A percentile compares a stretch with the other conserved stretches of the same genome.
Conservation (phyloP, 2,329 filamentous ascomycete genomes). For the Ascochyta clinopodiicola region DNA sequence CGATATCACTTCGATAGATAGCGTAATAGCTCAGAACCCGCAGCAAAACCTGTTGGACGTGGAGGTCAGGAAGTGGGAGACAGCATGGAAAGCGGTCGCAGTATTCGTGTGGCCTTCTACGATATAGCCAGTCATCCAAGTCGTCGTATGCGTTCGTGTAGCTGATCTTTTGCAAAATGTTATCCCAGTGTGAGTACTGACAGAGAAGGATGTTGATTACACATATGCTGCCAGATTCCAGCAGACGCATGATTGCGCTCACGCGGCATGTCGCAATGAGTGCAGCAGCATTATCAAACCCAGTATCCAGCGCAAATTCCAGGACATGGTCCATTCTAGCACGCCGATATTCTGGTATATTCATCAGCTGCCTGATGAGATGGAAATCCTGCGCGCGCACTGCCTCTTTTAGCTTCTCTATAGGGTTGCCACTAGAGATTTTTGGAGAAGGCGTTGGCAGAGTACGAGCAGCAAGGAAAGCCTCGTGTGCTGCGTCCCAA, state of each 20-base stretch:
- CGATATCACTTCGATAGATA: not conserved
- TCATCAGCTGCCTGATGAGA: too few relatives aligned
- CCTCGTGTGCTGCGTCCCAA: not conserved
- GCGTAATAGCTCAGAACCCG: conserved; percentile 3
- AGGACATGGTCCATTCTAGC: too few relatives aligned
- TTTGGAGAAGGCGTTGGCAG: too few relatives aligned
- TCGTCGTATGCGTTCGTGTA: not conserved
- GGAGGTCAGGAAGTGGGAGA: not conserved
- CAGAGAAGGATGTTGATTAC: not conserved
- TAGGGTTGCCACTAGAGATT: too few relatives aligned
- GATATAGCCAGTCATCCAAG: not conserved
- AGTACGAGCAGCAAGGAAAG: too few relatives aligned
- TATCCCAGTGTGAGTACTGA: not conserved
- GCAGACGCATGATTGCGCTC: too few relatives aligned
- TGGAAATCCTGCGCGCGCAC: too few relatives aligned
- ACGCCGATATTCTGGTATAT: too few relatives aligned
- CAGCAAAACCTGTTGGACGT: not conserved
- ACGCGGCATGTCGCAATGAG: too few relatives aligned
- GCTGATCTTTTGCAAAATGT: not conserved
- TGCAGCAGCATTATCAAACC: not conserved
- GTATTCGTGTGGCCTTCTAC: not conserved
- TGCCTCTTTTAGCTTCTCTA: too few relatives aligned
- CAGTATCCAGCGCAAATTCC: too few relatives aligned
- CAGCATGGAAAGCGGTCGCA: not conserved
- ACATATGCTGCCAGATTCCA: not conserved